Base-by-base conservation (phyloP, 2,329 filamentous ascomycete genomes). In the Scortechinia acanthostroma region DNA sequence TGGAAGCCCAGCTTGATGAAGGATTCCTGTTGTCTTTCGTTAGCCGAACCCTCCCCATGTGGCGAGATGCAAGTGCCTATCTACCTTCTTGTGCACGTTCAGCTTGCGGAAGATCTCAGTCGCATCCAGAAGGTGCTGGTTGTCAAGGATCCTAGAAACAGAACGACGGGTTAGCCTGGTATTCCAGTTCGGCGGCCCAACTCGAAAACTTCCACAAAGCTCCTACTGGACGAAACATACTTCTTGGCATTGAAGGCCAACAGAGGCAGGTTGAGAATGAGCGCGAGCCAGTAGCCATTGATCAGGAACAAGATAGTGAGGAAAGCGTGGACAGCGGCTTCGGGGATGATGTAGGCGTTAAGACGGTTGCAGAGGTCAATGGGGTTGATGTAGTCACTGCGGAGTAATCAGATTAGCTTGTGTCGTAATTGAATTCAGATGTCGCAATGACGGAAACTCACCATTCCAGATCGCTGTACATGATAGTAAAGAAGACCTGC, bases 401-500 rank as follows among this genome's bases (percentile, higher is more conserved):
- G n/a, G n/a, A n/a, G n/a, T n/a, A n/a, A n/a, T n/a, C n/a, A n/a
- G n/a, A n/a, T n/a, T n/a, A n/a, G n/a, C n/a, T n/a, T n/a, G n/a
- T n/a, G n/a, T n/a, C n/a, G n/a, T n/a, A n/a, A n/a, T n/a, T n/a
- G n/a, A n/a, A n/a, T n/a, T n/a, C n/a, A n/a, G n/a, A n/a, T n/a
- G n/a, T n/a, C n/a, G n/a, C n/a, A n/a, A n/a, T n/a, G n/a, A n/a
- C n/a, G 17, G 21, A n/a, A 25, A 76, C 88, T 61, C 74, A 95
- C 91, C 93, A 98, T 86, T 98, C 93, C 60, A 98, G 72, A 77
- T 98, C 93, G 69, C 89, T 95, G 74, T 97, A 98, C 94, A 98
- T 98, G 64, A 98, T 98, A 48, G 93, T 98, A 75, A 98, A 98
- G 80, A 98, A 98, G 58, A 98, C 93, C 74, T 98, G 94, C 47